Evolutionary conservation across 2,329 filamentous ascomycete genomes (phyloP).

Genomic region (Lecanicillium sp.): DNA sequence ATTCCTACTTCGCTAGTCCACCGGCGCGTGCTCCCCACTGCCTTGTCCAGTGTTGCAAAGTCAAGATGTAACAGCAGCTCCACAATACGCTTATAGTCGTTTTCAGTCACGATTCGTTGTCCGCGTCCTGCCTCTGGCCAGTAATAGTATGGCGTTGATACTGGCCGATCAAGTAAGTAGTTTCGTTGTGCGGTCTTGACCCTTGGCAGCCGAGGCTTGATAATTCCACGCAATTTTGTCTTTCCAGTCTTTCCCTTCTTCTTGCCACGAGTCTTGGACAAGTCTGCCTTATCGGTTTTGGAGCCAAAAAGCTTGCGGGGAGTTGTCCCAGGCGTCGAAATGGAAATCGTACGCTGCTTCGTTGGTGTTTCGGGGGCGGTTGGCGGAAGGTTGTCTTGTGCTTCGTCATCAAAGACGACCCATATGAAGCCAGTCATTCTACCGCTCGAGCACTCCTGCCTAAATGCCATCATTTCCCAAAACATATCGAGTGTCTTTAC

Average conservation of each 20-base stretch:
- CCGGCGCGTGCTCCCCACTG: conserved; percentile 55
- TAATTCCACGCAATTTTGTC: conserved; percentile 43
- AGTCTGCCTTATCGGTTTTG: conserved; percentile 10
- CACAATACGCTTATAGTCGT: conserved; percentile 57
- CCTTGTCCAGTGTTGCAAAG: conserved; percentile 59
- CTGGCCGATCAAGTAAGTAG: conserved; percentile 40
- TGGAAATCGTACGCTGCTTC: conserved; percentile 15
- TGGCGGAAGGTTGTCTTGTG: conserved; percentile 11
- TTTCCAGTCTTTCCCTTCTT: conserved; percentile 34
- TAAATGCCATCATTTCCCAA: conserved; percentile 97
- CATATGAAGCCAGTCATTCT: conserved; percentile 91
- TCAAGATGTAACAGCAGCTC: conserved; percentile 67
- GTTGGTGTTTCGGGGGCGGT: conserved; percentile 24
- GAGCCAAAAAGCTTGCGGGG: conserved; percentile 25
- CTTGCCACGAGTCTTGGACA: conserved; percentile 7
- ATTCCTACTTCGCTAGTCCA: conserved; percentile 63
- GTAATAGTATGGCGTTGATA: conserved; percentile 52
- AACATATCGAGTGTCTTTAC: conserved; percentile 83
- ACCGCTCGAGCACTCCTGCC: conserved; percentile 92
- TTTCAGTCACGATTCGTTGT: conserved; percentile 53
- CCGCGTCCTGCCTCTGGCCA: conserved; percentile 59
- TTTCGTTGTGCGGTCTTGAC: conserved; percentile 53
- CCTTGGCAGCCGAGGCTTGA: conserved; percentile 55
- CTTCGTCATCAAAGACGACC: conserved; percentile 66
- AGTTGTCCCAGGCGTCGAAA: conserved; percentile 22